These are phyloP conservation scores for Rutstroemia sp. DNA, from an alignment of 2,329 filamentous ascomycete species.

Conservation along the genomic window DNA sequence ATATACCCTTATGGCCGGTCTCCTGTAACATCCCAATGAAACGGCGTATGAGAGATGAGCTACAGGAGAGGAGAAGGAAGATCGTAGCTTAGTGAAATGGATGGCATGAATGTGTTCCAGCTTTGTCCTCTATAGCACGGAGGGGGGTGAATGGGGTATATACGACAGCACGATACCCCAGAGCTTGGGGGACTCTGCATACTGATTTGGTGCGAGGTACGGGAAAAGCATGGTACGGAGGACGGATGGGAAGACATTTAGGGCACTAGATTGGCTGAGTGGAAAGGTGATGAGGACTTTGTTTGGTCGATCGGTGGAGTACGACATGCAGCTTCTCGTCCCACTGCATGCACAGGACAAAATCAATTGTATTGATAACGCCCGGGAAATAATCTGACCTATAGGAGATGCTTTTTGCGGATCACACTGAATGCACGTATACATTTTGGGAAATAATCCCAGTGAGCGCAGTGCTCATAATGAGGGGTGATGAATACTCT, in stretches of 20 bases:
- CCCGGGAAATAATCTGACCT: neutral
- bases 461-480: neutral
- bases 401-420: neutral
- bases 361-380: neutral
- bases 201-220: neutral
- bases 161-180: neutral
- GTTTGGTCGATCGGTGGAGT: neutral
- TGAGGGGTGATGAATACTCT: neutral
- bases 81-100: neutral
- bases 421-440: neutral
- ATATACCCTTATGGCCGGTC: neutral
- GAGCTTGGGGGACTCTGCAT: neutral
- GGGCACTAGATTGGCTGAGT: neutral
- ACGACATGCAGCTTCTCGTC: neutral
- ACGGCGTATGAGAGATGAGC: neutral
- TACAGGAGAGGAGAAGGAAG: neutral
- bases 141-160: conserved; percentile 4
- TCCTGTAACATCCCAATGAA: neutral
- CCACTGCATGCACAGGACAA: no score
- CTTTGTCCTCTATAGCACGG: neutral
- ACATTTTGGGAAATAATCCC: neutral
- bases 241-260: neutral
- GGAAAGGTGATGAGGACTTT: neutral
- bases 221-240: neutral
- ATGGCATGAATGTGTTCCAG: neutral